Evolutionary conservation across 31 red algal genomes (phyloP).

Genomic region (Endocladia muricata): DNA sequence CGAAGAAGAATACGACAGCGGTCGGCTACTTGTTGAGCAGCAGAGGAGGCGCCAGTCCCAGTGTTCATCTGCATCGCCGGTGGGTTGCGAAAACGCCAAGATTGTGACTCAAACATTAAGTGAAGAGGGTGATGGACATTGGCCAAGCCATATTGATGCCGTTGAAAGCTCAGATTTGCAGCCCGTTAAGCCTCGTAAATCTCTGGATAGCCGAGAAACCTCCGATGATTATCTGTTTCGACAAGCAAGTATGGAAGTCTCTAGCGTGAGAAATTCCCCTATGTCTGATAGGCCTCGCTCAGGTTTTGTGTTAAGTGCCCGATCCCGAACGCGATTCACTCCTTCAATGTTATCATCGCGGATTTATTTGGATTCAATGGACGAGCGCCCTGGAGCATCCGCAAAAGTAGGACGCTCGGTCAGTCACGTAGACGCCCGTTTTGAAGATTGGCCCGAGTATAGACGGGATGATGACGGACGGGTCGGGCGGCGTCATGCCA

Average conservation of each 20-base stretch:
- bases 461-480: conserved; percentile 1
- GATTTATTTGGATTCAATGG: background rate
- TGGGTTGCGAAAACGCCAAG: background rate
- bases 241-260: background rate
- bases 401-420: conserved; percentile 40
- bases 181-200: too few species aligned
- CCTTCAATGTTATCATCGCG: background rate
- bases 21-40: background rate
- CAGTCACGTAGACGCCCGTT: conserved; percentile 24
- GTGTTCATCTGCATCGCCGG: background rate
- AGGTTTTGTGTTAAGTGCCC: too few species aligned
- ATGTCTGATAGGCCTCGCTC: background rate
- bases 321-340: too few species aligned
- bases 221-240: background rate
- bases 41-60: background rate
- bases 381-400: background rate
- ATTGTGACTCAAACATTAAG: background rate
- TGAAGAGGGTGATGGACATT: background rate
- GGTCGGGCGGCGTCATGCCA: conserved; percentile 51
- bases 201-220: too few species aligned
- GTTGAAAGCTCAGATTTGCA: too few species aligned
- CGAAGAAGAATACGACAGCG: background rate
- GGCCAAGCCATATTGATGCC: too few species aligned
- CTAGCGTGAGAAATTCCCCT: background rate
- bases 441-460: conserved; percentile 59